Percentiles rank a stretch among this genome's conserved stretches.
phyloP scores from a whole-genome alignment of 176 grass and related monocot genomes.

The Carex littledalei region DNA sequence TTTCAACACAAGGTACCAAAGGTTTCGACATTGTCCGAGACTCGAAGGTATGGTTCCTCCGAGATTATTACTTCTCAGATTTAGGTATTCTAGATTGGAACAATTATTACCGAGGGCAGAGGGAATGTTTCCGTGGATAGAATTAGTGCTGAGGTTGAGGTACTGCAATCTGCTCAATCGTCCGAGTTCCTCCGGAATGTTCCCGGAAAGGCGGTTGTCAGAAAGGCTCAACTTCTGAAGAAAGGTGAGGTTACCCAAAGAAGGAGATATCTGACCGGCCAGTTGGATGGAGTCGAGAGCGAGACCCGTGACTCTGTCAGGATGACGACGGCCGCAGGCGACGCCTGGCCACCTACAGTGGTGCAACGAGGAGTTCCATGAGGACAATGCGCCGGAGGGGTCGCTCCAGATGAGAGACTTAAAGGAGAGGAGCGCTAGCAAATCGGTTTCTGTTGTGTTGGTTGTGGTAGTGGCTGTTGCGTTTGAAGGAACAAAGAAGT shows the following conservation, averaged over 20 bases:
- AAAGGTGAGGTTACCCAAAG: slow-evolving; percentile 39
- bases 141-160: slow-evolving; percentile 10
- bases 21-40: slow-evolving; percentile 6
- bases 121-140: slow-evolving; percentile 20
- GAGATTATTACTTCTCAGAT: slow-evolving; percentile 4
- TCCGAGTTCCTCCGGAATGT: slow-evolving; percentile 18
- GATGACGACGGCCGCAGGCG: slow-evolving; percentile 9
- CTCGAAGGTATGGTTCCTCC: slow-evolving; percentile 13
- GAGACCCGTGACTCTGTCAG: slow-evolving; percentile 23
- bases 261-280: slow-evolving; percentile 21
- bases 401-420: slow-evolving; percentile 22
- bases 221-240: slow-evolving; percentile 24
- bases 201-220: slow-evolving; percentile 20
- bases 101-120: slow-evolving; percentile 12
- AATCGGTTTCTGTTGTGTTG: background rate
- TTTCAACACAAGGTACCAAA: background rate
- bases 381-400: slow-evolving; percentile 8
- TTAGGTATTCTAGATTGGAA: slow-evolving; percentile 3
- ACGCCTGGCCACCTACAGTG: slow-evolving; percentile 34
- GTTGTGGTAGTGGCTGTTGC: background rate
- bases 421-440: slow-evolving; percentile 26
- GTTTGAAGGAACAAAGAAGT: background rate
- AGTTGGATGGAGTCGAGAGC: background rate
- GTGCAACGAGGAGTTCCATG: slow-evolving; percentile 28
- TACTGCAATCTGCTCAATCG: background rate